Evolutionary conservation across 768 basidiomycete genomes (phyloP).

Genomic region (Naganishia onofrii): DNA sequence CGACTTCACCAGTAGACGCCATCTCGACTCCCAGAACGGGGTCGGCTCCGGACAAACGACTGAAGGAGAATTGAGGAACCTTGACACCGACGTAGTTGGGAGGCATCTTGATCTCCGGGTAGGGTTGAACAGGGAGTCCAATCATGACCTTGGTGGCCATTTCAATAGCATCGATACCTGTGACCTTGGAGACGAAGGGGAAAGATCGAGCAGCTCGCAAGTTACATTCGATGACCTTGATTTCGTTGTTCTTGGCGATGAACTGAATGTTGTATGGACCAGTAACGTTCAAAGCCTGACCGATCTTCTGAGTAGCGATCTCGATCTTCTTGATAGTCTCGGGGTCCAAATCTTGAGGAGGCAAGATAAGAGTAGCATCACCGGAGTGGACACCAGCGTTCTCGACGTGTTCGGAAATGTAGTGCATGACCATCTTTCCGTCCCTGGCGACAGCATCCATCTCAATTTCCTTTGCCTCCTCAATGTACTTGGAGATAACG

Average conservation of each 20-base stretch:
- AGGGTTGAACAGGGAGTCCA: conserved; percentile 78
- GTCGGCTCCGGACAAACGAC: conserved; percentile 91
- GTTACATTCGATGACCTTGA: conserved; percentile 99
- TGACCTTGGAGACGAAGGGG: conserved; percentile 98
- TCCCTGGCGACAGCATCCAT: conserved; percentile 98
- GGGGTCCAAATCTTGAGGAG: conserved; percentile 96
- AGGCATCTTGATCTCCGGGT: conserved; percentile 83
- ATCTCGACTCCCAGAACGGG: conserved; percentile 98
- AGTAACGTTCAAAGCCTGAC: conserved; percentile 93
- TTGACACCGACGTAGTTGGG: conserved; percentile 96
- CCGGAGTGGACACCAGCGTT: conserved; percentile 99
- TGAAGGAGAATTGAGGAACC: conserved; percentile 99
- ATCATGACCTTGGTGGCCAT: conserved; percentile 99
- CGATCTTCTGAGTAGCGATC: conserved; percentile 95
- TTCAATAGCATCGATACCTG: conserved; percentile 95
- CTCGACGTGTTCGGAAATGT: conserved; percentile 98
- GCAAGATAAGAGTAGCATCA: conserved; percentile 95
- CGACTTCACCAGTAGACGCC: conserved; percentile 99
- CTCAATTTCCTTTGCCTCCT: conserved; percentile 99
- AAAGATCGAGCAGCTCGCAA: conserved; percentile 94
- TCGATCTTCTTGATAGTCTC: conserved; percentile 94
- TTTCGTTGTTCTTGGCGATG: conserved; percentile 99
- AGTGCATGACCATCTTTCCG: conserved; percentile 99
- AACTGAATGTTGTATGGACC: conserved; percentile 99
- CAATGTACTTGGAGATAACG: conserved; percentile 98